A percentile compares a stretch with the other conserved stretches of the same genome.
phyloP scores from a whole-genome alignment of 148 eudicot genomes.

The Arbutus unedo region DNA sequence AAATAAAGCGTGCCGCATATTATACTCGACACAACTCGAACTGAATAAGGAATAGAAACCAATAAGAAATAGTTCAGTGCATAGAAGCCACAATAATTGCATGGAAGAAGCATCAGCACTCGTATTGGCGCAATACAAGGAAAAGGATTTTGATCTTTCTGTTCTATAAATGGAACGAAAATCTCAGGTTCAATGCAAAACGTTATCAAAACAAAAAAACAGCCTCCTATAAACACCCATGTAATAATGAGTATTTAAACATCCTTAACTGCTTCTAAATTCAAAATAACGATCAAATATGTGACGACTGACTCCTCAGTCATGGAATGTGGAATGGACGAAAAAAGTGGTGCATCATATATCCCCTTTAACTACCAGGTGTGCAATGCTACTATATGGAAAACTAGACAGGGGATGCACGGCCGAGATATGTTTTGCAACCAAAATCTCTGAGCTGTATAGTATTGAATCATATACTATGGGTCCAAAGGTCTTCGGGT shows the following conservation, averaged over 20 bases:
- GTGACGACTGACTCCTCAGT: not conserved
- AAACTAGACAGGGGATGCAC: not conserved
- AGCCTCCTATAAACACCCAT: not conserved
- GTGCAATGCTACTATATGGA: not conserved
- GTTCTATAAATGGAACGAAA: not conserved
- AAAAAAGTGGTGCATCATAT: not conserved
- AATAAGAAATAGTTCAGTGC: not conserved
- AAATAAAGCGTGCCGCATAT: not conserved
- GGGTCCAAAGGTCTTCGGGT: not conserved
- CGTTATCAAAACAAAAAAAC: not conserved
- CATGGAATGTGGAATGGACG: not conserved
- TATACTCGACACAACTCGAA: not conserved
- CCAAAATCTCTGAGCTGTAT: not conserved
- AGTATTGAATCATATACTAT: not conserved
- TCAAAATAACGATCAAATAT: not conserved
- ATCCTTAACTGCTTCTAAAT: not conserved
- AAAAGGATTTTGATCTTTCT: not conserved
- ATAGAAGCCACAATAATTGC: constrained; percentile 1
- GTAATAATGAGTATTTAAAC: not conserved
- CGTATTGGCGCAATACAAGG: not conserved
- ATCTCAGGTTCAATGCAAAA: not conserved
- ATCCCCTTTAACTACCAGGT: not conserved
- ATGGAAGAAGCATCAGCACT: not conserved
- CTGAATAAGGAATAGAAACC: not conserved
- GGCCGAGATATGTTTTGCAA: not conserved